Conservation (phyloP, 1,284 basidiomycete species). For the Pyrrhoderma lamaoense region DNA sequence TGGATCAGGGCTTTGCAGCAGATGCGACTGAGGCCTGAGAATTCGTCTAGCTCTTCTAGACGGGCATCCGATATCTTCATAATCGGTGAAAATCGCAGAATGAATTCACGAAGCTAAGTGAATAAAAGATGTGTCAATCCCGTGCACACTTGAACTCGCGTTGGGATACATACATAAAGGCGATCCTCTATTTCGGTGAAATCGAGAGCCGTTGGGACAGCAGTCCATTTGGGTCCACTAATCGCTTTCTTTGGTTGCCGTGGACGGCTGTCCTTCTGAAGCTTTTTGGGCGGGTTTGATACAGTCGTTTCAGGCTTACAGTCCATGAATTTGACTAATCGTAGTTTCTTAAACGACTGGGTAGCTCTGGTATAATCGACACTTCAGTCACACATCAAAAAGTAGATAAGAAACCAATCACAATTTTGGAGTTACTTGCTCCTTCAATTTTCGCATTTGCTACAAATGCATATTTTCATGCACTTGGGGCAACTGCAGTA, state of each 20-base stretch:
- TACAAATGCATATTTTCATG: conserved; percentile 57
- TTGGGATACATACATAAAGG: conserved; percentile 29
- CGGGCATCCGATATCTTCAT: conserved; percentile 47
- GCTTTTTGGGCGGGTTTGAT: conserved; percentile 26
- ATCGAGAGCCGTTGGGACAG: conserved; percentile 38
- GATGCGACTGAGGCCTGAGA: conserved; percentile 49
- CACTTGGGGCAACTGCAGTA: conserved; percentile 60
- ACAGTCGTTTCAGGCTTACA: background rate
- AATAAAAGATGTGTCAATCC: background rate
- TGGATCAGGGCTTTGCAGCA: conserved; percentile 55
- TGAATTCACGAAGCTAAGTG: conserved; percentile 58
- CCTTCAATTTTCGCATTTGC: conserved; percentile 51
- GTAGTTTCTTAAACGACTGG: too few species aligned
- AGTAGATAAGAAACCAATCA: too few species aligned
- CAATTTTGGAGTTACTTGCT: too few species aligned
- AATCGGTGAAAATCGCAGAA: conserved; percentile 50
- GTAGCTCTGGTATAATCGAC: conserved; percentile 12
- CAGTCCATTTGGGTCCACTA: conserved; percentile 39
- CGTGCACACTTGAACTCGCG: background rate
- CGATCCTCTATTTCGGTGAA: conserved; percentile 47
- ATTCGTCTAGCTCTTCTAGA: conserved; percentile 58
- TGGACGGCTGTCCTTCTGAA: conserved; percentile 11
- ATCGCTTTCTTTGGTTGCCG: conserved; percentile 22
- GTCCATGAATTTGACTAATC: background rate
- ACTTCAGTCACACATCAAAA: too few species aligned